phyloP scores from a whole-genome alignment of 371 early-diverging fungal species.

The Gilbertella persicaria region DNA sequence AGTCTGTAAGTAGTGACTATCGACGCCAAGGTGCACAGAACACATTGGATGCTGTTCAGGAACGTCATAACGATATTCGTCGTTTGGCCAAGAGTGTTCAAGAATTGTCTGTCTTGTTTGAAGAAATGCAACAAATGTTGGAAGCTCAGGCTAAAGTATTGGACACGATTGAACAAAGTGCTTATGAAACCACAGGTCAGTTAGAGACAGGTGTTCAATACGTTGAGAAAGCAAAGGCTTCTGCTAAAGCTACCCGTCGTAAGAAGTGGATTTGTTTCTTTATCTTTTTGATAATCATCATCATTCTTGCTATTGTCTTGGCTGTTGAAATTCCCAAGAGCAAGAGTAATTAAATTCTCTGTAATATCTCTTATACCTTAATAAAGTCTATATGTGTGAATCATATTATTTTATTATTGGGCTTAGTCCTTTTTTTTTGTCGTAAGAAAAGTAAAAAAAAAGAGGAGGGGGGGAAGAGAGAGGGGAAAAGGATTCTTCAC shows the following conservation, averaged over 20 bases:
- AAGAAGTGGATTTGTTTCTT: slow-evolving; percentile 57
- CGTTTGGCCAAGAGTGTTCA: slow-evolving; percentile 47
- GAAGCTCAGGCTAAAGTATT: slow-evolving; percentile 45
- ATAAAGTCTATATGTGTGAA: too few species aligned
- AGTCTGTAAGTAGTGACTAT: slow-evolving; percentile 38
- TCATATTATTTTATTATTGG: too few species aligned
- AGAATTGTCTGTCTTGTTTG: slow-evolving; percentile 42
- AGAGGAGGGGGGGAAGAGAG: too few species aligned
- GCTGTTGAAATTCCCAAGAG: slow-evolving; percentile 15
- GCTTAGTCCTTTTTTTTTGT: too few species aligned
- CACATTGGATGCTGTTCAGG: slow-evolving; percentile 50
- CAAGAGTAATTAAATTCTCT: slow-evolving; percentile 4
- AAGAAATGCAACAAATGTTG: slow-evolving; percentile 49
- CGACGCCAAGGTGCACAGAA: slow-evolving; percentile 45
- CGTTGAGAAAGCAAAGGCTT: slow-evolving; percentile 31
- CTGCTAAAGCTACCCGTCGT: slow-evolving; percentile 40
- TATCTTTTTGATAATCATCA: slow-evolving; percentile 43
- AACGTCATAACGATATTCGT: slow-evolving; percentile 53
- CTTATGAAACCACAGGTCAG: slow-evolving; percentile 33
- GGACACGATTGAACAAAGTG: slow-evolving; percentile 41
- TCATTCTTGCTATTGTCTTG: slow-evolving; percentile 45
- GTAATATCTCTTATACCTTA: too few species aligned
- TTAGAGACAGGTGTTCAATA: slow-evolving; percentile 40
- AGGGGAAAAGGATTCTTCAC: not conserved
- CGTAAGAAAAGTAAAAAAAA: not conserved